Base-by-base conservation (phyloP, 345 rosid genomes). In the Salix viminalis region DNA sequence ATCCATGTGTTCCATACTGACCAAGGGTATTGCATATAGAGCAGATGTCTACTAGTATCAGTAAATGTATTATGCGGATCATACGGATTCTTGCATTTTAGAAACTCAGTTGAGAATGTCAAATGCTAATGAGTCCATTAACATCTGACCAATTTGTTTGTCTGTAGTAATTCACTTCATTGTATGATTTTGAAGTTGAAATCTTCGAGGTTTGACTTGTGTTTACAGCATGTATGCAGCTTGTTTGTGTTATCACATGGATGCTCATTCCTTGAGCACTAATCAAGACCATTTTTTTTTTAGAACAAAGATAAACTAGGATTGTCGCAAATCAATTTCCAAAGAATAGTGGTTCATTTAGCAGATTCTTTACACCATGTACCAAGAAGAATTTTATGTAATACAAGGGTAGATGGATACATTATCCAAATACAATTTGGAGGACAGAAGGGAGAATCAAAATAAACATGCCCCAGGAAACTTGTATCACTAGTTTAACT, bases 31-130 rank as follows among this genome's bases (percentile, higher is more conserved):
- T 70, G 21, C 52, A n/a, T 14, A 16, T 7, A 32, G 6, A 50
- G 39, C 58, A 73, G 11, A 73, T 61, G 18, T 73, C 56, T 71
- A 52, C 56, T 71, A 52, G n/a, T 41, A 61, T 60, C 68, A 6
- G 54, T 24, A 14, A 14, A 21, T 56, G 19, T 46, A 26, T 50
- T 32, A 26, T 16, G 5, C 44, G 21, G 32, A 68, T n/a, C 26
- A 21, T 46, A 8, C 15, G 30, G 46, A 68, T 28, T 32, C 12
- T 36, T 66, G 37, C 41, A 41, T 66, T 66, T 41, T 65, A 37
- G n/a, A 65, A 18, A 28, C 72, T 11, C 15, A 23, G 72, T 41
- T 9, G 54, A 69, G 44, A 28, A 68, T 68, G 71, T 68, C 6
- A 68, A 68, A n/a, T 16, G 46, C 46, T 11, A 37, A 68, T 11